Conservation (phyloP, 2,329 filamentous ascomycete species). For the Thielaviopsis euricoi region DNA sequence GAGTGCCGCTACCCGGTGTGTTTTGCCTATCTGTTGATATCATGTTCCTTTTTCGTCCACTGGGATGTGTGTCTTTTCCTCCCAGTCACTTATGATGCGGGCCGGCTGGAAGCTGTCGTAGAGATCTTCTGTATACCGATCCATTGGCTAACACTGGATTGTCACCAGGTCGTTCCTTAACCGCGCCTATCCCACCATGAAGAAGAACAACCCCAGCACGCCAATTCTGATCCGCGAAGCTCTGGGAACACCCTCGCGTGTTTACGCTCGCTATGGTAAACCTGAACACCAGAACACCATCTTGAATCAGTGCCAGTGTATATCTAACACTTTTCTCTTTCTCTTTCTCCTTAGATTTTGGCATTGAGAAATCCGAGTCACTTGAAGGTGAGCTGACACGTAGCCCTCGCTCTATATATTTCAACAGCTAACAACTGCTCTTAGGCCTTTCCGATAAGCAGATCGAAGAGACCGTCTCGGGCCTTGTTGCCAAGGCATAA, state of each 20-base stretch:
- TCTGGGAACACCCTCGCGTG: conserved; percentile 61
- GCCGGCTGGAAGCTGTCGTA: neutral
- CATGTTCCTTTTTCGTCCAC: too few relatives aligned
- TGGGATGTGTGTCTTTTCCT: too few relatives aligned
- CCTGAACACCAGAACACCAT: neutral
- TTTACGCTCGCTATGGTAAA: conserved; percentile 87
- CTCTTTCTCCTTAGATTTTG: conserved; percentile 39
- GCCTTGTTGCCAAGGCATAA: conserved; percentile 29
- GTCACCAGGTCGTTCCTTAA: conserved; percentile 63
- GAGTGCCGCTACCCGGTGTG: conserved; percentile 72
- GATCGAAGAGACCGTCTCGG: conserved; percentile 41
- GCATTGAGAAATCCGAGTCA: conserved; percentile 39
- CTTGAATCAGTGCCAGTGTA: neutral
- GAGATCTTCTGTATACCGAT: too few relatives aligned
- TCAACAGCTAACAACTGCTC: neutral
- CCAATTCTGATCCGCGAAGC: conserved; percentile 95
- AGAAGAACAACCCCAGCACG: conserved; percentile 90
- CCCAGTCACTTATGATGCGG: too few relatives aligned
- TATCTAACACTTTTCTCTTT: neutral
- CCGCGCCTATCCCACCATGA: conserved; percentile 92
- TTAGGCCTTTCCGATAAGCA: conserved; percentile 40
- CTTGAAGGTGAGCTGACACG: conserved; percentile 27
- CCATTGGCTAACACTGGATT: conserved; percentile 6
- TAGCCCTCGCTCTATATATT: conserved; percentile 17
- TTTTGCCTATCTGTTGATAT: neutral